Base-by-base conservation (phyloP, 345 rosid species). In the Linum usitatissimum region DNA sequence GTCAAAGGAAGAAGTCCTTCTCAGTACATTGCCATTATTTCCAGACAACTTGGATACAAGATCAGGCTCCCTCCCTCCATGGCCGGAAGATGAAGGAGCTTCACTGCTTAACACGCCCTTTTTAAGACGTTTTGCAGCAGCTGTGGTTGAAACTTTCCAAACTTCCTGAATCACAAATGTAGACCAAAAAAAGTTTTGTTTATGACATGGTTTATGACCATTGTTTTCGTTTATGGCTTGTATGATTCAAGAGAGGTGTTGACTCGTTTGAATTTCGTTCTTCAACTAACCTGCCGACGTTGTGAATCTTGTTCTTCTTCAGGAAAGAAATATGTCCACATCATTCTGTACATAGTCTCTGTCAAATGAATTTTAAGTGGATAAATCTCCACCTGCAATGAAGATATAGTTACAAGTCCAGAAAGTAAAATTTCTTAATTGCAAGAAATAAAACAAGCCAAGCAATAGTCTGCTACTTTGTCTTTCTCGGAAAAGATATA, bases 301-400 rank as follows among this genome's bases (percentile, higher is more conserved):
- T 86, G 99, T 63, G 97, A 90, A 81, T 93, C 99, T 70, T 89
- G 99, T 60, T 90, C 97, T 78, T 93, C 99, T 77, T 84, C 94
- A 18, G 96, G 96, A 70, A 93, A 93, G 73, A 93, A 83, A 74
- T 93, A 93, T 60, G 75, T 90, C 97, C 97, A 93, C 94, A 93
- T 90, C 94, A 84, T 90, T 81, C 86, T 77, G 77, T 93, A 93
- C 97, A 90, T 89, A n/a, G 86, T 76, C 76, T 93, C 99, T 4
- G 94, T 93, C 96, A 93, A 82, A 76, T 90, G 90, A 64, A 93
- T 93, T 78, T 83, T 90, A 9, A 93, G 88, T 53, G 99, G 99
- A 64, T 90, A 93, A 71, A 93, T 93, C 75, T 87, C 96, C 42
- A 93, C 99, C 99, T 92, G 76, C 72, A 66, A 23, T 69, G 30